Conservation (phyloP, 116 monocot genomes). For the Zostera marina region DNA sequence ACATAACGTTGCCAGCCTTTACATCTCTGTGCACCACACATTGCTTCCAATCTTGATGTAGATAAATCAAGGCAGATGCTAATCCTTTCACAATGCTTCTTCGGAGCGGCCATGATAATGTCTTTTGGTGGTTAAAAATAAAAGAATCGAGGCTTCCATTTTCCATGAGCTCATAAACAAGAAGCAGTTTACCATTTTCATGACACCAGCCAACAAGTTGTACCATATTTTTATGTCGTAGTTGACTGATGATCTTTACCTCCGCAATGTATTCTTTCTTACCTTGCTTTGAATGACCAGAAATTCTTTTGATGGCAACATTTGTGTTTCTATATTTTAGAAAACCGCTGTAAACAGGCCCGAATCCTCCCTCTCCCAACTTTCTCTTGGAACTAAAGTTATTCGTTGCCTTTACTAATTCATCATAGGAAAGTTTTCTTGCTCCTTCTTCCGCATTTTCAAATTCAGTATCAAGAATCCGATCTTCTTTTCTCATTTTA, state of each 20-base stretch:
- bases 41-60: conserved; percentile 42
- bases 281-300: not conserved
- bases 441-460: too few species aligned
- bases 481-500: too few species aligned
- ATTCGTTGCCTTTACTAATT: too few species aligned
- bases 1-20: conserved; percentile 51
- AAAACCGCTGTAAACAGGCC: too few species aligned
- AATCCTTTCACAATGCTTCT: conserved; percentile 24
- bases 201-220: conserved; percentile 14
- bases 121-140: conserved; percentile 3
- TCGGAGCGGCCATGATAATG: conserved; percentile 12
- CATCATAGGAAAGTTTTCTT: too few species aligned
- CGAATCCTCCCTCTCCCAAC: not conserved
- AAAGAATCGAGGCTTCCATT: conserved; percentile 51
- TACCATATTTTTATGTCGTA: conserved; percentile 28
- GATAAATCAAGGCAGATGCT: conserved; percentile 29
- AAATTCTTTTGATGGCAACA: not conserved
- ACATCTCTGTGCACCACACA: conserved; percentile 48
- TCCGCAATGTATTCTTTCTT: conserved; percentile 13
- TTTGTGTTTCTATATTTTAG: not conserved
- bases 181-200: conserved; percentile 21
- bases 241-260: conserved; percentile 21
- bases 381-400: too few species aligned
- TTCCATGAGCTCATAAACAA: conserved; percentile 79
- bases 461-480: too few species aligned